These are phyloP conservation scores for Trametopsis cervina DNA, from an alignment of 768 basidiomycete genomes.

Conservation along the genomic window DNA sequence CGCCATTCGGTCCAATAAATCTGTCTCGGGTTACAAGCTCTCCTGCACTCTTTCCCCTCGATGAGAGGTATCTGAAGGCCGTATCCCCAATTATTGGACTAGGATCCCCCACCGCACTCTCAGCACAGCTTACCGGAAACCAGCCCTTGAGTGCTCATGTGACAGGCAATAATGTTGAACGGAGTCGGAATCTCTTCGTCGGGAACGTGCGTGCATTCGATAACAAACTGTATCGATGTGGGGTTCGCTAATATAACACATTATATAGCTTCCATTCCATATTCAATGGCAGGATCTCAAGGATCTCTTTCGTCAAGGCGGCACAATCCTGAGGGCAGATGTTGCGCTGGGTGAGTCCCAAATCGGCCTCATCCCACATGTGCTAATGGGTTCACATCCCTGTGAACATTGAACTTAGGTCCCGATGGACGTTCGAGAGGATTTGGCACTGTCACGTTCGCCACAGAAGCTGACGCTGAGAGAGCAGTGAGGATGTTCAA, in stretches of 20 bases:
- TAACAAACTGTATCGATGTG: not conserved
- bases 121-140: constrained; percentile 1
- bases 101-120: not conserved
- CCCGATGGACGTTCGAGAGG: constrained; percentile 86
- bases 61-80: not conserved
- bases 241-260: not conserved
- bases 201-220: constrained; percentile 63
- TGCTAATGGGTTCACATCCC: not conserved
- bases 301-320: constrained; percentile 88
- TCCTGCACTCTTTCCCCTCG: not conserved
- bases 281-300: constrained; percentile 98
- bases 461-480: constrained; percentile 77
- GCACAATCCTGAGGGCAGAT: constrained; percentile 85
- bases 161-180: constrained; percentile 12
- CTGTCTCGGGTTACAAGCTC: not conserved
- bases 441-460: constrained; percentile 88
- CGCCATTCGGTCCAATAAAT: not conserved
- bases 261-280: constrained; percentile 74
- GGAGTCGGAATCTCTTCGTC: constrained; percentile 67
- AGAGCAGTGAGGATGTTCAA: constrained; percentile 84
- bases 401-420: constrained; percentile 1
- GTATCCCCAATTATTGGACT: not conserved
- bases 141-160: not conserved
- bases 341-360: constrained; percentile 66
- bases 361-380: no score